phyloP scores from a whole-genome alignment of 2,329 filamentous ascomycete genomes.

The Sporothrix pseudoabietina region DNA sequence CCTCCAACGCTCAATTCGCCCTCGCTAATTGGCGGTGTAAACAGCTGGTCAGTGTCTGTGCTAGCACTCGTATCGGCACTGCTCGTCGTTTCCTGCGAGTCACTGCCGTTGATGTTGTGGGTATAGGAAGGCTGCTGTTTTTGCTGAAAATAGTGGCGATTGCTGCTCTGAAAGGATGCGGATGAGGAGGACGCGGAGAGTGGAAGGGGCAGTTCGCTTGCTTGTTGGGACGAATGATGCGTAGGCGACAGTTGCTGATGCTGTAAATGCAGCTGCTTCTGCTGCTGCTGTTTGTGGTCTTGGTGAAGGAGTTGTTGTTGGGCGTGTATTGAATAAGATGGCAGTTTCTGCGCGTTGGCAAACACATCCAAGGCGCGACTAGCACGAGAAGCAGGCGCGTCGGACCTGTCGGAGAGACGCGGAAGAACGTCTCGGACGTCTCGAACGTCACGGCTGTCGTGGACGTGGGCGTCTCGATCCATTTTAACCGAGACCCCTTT shows the following conservation, averaged over 20 bases:
- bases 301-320: conserved; percentile 26
- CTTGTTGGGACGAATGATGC: conserved; percentile 19
- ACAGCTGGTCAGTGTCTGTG: conserved; percentile 46
- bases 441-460: conserved; percentile 24
- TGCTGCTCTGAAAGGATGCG: conserved; percentile 31
- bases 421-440: conserved; percentile 33
- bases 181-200: conserved; percentile 20
- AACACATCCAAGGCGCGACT: conserved; percentile 29
- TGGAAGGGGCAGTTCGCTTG: conserved; percentile 17
- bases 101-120: conserved; percentile 28
- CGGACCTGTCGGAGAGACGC: conserved; percentile 33
- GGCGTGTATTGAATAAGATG: conserved; percentile 21
- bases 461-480: conserved; percentile 32
- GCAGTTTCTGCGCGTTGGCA: conserved; percentile 29
- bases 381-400: conserved; percentile 35
- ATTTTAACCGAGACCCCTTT: conserved; percentile 34
- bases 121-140: conserved; percentile 1
- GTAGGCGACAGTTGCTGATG: conserved; percentile 32
- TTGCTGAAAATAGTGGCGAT: conserved; percentile 30
- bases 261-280: not conserved
- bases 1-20: conserved; percentile 46
- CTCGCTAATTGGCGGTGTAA: conserved; percentile 50
- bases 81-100: conserved; percentile 44
- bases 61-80: conserved; percentile 44
- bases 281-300: conserved; percentile 28